phyloP scores from a whole-genome alignment of 2,329 filamentous ascomycete genomes.

The Myriosclerotinia scirpicola region DNA sequence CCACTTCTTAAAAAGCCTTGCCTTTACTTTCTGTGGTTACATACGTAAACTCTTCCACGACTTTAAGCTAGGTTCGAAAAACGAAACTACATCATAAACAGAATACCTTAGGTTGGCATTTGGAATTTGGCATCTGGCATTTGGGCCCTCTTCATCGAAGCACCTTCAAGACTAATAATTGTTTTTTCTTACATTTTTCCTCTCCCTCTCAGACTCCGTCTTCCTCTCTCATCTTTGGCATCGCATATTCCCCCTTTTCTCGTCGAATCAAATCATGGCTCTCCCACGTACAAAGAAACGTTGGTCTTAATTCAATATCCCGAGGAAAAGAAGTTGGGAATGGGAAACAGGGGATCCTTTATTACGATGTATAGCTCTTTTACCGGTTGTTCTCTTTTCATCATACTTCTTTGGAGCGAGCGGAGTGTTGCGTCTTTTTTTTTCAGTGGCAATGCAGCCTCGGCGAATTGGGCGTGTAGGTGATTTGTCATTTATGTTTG shows the following conservation, averaged over 20 bases:
- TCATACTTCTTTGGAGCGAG: slow-evolving; percentile 23
- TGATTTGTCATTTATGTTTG: slow-evolving; percentile 15
- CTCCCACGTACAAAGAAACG: slow-evolving; percentile 31
- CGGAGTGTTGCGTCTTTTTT: slow-evolving; percentile 17
- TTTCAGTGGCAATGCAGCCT: slow-evolving; percentile 29
- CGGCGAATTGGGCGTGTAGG: slow-evolving; percentile 37
- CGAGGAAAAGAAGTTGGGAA: slow-evolving; percentile 8
- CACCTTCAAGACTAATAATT: slow-evolving; percentile 39
- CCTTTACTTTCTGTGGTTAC: slow-evolving; percentile 37
- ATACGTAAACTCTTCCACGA: slow-evolving; percentile 30
- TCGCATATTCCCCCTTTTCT: slow-evolving; percentile 31
- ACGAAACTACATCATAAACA: slow-evolving; percentile 25
- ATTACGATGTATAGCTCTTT: slow-evolving; percentile 38
- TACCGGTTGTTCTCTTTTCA: slow-evolving; percentile 26
- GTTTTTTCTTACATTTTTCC: slow-evolving; percentile 31
- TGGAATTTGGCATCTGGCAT: slow-evolving; percentile 33
- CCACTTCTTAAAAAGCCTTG: slow-evolving; percentile 29
- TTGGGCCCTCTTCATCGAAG: slow-evolving; percentile 22
- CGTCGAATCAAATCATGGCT: slow-evolving; percentile 24
- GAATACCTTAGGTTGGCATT: slow-evolving; percentile 29
- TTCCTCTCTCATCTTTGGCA: slow-evolving; percentile 24
- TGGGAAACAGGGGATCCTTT: slow-evolving; percentile 24
- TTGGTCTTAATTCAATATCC: slow-evolving; percentile 33
- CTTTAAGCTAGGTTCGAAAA: slow-evolving; percentile 16
- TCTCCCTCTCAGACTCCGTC: slow-evolving; percentile 10